phyloP scores from a whole-genome alignment of 495 filamentous ascomycete genomes.

The Aspergillus leporis region DNA sequence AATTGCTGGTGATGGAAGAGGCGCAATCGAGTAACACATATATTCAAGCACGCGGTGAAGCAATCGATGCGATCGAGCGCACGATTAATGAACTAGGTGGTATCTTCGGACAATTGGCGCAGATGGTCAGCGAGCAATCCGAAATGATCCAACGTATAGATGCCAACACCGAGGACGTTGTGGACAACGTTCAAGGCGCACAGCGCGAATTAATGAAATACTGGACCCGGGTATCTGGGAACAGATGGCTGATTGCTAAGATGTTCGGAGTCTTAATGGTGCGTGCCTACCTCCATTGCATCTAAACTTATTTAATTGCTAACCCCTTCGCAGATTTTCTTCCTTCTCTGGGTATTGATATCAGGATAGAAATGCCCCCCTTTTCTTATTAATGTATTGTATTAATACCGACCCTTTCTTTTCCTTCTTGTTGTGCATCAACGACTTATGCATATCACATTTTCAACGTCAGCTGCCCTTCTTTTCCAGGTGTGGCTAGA shows the following conservation, averaged over 20 bases:
- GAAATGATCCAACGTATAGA: conserved; percentile 94
- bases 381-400: conserved; percentile 34
- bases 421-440: conserved; percentile 22
- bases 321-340: conserved; percentile 49
- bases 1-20: conserved; percentile 93
- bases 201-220: conserved; percentile 94
- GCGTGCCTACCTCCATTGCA: conserved; percentile 21
- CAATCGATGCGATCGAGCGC: conserved; percentile 93
- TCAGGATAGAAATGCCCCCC: conserved; percentile 44
- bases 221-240: conserved; percentile 89
- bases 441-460: conserved; percentile 10
- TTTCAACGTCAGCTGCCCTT: background rate
- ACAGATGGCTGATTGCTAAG: conserved; percentile 96
- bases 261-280: conserved; percentile 94
- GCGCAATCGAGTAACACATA: conserved; percentile 82
- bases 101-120: conserved; percentile 94
- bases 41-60: conserved; percentile 89
- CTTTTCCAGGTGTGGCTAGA: conserved; percentile 12
- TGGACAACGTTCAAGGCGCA: conserved; percentile 95
- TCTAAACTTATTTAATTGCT: conserved; percentile 8
- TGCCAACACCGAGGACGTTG: conserved; percentile 93
- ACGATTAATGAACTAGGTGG: conserved; percentile 93
- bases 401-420: conserved; percentile 33
- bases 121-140: conserved; percentile 96
- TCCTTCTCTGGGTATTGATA: conserved; percentile 61